Percentiles rank a stretch among this genome's conserved stretches.
phyloP scores from a whole-genome alignment of 1,139 yeast species.

The Kluyveromyces sp. region DNA sequence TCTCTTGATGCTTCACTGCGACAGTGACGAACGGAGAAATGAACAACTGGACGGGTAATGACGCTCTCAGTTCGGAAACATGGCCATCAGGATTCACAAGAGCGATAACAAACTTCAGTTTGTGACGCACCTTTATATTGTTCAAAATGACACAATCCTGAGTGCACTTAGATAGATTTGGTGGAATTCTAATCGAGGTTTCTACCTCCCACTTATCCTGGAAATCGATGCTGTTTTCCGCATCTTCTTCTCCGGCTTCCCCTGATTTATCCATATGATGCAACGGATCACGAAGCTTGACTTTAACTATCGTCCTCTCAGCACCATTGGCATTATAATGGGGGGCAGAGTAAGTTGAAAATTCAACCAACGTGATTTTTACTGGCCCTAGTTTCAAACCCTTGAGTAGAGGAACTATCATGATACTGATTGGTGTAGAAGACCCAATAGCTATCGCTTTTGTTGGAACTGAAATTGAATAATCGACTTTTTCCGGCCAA shows the following conservation, averaged over 20 bases:
- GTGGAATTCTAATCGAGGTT: constrained; percentile 55
- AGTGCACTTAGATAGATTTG: constrained; percentile 64
- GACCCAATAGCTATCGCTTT: constrained; percentile 91
- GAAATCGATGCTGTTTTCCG: constrained; percentile 12
- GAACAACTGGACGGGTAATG: constrained; percentile 55
- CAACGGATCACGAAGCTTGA: constrained; percentile 39
- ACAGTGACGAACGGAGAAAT: constrained; percentile 74
- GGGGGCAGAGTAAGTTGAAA: constrained; percentile 55
- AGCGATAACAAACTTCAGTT: constrained; percentile 49
- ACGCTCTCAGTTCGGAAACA: constrained; percentile 60
- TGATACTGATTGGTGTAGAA: constrained; percentile 58
- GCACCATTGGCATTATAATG: constrained; percentile 44
- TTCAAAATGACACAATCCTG: constrained; percentile 72
- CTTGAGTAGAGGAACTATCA: constrained; percentile 72
- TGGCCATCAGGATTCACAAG: constrained; percentile 57
- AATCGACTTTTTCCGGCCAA: constrained; percentile 94
- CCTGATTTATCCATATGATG: constrained; percentile 17
- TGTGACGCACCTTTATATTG: constrained; percentile 52
- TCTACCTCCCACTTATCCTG: constrained; percentile 76
- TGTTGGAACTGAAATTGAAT: constrained; percentile 77
- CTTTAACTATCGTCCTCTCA: constrained; percentile 49
- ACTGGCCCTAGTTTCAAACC: constrained; percentile 73
- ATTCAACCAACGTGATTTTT: constrained; percentile 60
- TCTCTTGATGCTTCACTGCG: constrained; percentile 43
- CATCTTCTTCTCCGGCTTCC: constrained; percentile 8